A percentile compares a stretch with the other conserved stretches of the same genome.
Evolutionary conservation across 2,329 filamentous ascomycete genomes (phyloP).

Genomic region (Neospermospora avenae): DNA sequence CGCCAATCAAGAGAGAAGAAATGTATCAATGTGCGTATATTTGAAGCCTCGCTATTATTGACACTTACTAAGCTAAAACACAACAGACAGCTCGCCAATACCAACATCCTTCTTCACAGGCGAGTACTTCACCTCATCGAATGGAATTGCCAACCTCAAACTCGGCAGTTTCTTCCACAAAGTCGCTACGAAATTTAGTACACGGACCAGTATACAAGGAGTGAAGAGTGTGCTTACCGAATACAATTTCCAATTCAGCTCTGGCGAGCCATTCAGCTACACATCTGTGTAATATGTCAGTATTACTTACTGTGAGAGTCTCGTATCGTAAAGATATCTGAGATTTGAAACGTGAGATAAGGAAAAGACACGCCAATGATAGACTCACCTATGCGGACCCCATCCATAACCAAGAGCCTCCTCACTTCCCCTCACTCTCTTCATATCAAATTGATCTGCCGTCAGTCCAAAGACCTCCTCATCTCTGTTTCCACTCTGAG

Average conservation of each 20-base stretch:
- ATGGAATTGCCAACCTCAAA: conserved; percentile 39
- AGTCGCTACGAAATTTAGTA: not conserved
- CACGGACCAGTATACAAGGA: not conserved
- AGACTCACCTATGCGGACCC: conserved; percentile 41
- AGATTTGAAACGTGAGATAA: not conserved
- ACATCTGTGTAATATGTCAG: conserved; percentile 20
- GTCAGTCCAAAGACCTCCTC: conserved; percentile 42
- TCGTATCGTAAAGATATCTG: not conserved
- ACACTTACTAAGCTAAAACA: too few species aligned
- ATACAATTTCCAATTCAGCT: conserved; percentile 43
- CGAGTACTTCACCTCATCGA: conserved; percentile 41
- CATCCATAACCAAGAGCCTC: conserved; percentile 45
- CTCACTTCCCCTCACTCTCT: conserved; percentile 37
- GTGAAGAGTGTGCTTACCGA: conserved; percentile 36
- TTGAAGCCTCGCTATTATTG: too few species aligned
- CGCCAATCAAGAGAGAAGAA: too few species aligned
- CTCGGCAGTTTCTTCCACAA: conserved; percentile 40
- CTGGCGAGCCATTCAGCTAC: conserved; percentile 44
- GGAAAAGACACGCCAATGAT: not conserved
- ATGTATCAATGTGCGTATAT: too few species aligned
- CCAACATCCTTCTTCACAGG: conserved; percentile 41
- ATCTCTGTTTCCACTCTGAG: conserved; percentile 47
- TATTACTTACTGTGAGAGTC: not conserved
- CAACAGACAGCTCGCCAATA: conserved; percentile 38
- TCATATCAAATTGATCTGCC: conserved; percentile 43